A percentile compares a stretch with the other conserved stretches of the same genome.
Evolutionary conservation across 768 basidiomycete genomes (phyloP).

Genomic region (Leucogyrophana mollusca): DNA sequence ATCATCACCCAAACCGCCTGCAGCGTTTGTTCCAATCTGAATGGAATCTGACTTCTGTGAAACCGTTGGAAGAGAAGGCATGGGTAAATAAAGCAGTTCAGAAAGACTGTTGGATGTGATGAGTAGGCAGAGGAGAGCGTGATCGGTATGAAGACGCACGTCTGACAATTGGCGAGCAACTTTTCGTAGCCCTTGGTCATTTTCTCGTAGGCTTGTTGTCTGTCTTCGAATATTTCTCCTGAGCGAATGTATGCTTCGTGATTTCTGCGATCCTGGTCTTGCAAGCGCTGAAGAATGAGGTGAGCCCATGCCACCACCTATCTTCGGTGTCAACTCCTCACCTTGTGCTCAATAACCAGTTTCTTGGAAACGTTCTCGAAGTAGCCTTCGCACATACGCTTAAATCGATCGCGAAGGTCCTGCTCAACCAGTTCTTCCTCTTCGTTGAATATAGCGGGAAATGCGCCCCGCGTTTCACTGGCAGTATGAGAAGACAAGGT

Average conservation of each 20-base stretch:
- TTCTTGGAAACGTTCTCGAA: conserved; percentile 92
- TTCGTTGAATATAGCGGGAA: conserved; percentile 45
- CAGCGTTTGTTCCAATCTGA: conserved; percentile 56
- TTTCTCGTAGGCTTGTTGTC: conserved; percentile 98
- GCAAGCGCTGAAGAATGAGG: conserved; percentile 62
- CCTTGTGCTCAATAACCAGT: conserved; percentile 87
- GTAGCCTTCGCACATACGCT: conserved; percentile 90
- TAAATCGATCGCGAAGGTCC: conserved; percentile 85
- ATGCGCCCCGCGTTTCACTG: conserved; percentile 32
- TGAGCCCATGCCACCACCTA: neutral
- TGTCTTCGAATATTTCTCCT: conserved; percentile 98
- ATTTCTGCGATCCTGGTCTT: conserved; percentile 95
- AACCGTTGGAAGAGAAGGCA: conserved; percentile 81
- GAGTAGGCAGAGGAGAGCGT: conserved; percentile 4
- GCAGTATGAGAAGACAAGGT: conserved; percentile 44
- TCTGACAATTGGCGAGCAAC: conserved; percentile 82
- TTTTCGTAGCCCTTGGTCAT: conserved; percentile 98
- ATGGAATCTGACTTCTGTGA: conserved; percentile 83
- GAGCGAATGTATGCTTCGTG: conserved; percentile 99
- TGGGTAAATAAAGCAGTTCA: conserved; percentile 80
- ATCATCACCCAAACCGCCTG: conserved; percentile 47
- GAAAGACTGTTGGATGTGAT: conserved; percentile 59
- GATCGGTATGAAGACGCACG: conserved; percentile 44
- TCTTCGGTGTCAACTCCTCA: conserved; percentile 30
- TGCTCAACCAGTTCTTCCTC: conserved; percentile 79